Conservation (phyloP, 352 stramenopile species). For the Pythium guiyangense region DNA sequence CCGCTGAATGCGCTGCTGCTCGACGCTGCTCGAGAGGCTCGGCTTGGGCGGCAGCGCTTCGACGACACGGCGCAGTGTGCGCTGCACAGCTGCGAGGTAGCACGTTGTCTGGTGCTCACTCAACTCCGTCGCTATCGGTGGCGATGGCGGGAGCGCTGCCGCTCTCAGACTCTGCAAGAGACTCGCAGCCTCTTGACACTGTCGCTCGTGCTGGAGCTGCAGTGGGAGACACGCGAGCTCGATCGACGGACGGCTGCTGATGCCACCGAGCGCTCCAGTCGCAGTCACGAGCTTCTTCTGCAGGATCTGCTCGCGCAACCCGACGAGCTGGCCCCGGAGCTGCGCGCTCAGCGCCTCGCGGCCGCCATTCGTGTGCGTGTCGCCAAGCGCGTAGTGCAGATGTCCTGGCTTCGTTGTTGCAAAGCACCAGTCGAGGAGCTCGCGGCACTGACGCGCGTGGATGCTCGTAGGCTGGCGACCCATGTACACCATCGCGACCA, state of each 20-base stretch:
- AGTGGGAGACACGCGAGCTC: slow-evolving; percentile 4
- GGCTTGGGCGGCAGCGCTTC: slow-evolving; percentile 23
- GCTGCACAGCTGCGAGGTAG: slow-evolving; percentile 15
- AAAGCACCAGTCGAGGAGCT: slow-evolving; percentile 33
- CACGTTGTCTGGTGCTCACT: not conserved
- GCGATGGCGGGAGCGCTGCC: not conserved
- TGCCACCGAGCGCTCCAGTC: not conserved
- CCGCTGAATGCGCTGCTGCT: slow-evolving; percentile 37
- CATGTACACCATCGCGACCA: slow-evolving; percentile 31
- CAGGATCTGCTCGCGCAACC: slow-evolving; percentile 20
- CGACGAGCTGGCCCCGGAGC: slow-evolving; percentile 11
- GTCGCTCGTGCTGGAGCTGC: slow-evolving; percentile 7
- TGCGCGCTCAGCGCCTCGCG: not conserved
- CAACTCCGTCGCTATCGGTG: too few relatives aligned
- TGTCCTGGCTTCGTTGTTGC: not conserved
- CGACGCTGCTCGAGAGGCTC: slow-evolving; percentile 27
- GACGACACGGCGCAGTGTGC: slow-evolving; percentile 18
- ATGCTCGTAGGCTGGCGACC: slow-evolving; percentile 16
- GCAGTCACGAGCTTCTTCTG: slow-evolving; percentile 11
- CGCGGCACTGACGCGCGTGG: slow-evolving; percentile 22
- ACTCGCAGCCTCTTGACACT: not conserved
- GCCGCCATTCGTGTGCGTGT: not conserved
- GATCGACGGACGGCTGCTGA: not conserved
- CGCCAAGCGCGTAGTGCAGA: not conserved
- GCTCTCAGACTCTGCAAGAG: not conserved